Evolutionary conservation across 2,329 filamentous ascomycete genomes (phyloP), one percentile per base, ranked within the genome.

Genomic region (Colletotrichum sp.): DNA sequence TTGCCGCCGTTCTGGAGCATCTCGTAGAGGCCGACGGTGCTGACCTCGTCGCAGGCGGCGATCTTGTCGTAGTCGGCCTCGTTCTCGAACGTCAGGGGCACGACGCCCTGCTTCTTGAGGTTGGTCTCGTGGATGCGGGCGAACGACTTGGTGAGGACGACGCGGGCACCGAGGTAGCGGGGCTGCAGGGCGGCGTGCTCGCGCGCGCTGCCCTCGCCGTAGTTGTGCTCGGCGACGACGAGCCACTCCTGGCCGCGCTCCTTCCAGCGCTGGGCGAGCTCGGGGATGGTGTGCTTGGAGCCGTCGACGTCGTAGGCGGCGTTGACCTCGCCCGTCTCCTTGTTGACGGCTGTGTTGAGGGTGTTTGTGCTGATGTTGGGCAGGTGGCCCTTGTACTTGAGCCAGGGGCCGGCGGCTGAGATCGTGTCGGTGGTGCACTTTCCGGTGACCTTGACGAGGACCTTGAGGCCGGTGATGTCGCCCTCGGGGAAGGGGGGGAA

Each of bases 371-470:
- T 95, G 85, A 99, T 99, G 89, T 99, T 99, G 85, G 97, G 95
- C 78, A 99, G 92, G 86, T 99, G 97, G 78, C 97, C 97, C 90
- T 99, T 99, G 92, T 99, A 99, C 87, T 99, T 99, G 80, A 99
- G 92, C 96, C 96, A 99, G 18, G 96, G 96, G 8, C 96, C 96
- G 1, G 96, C 96, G 39, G 96, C 96, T 49, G 96, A 99, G 86
- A 99, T 99, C 80, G 97, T 99, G 87, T 99, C 97, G 59, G 97
- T 99, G 73, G 97, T 99, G 90, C 97, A 99, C 88, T 99, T 98
- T 79, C 97, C 97, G 78, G 96, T 94, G 78, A 99, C 94, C 88
- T 99, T 99, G 89, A 98, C 96, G 18, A 99, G 93, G 21, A 99
- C 96, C 68, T 93, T 93, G 64, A 99, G 92, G 32, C 92, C 93